These are phyloP conservation scores for Paramecium primaurelia DNA, from an alignment of 73 alveolate species.

Conservation along the genomic window DNA sequence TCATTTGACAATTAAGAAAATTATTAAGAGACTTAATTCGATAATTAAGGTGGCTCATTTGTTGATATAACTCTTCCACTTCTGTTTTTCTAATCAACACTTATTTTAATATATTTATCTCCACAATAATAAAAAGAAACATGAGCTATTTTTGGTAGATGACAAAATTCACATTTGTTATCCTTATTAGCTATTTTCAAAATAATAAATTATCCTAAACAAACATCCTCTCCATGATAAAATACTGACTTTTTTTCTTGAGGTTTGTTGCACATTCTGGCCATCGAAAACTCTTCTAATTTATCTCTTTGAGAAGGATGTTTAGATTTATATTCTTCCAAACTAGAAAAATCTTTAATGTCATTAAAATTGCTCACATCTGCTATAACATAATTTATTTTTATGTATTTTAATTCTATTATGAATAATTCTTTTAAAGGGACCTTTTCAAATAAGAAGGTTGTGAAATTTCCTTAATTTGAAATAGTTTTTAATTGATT, in stretches of 20 bases:
- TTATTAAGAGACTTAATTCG: background rate
- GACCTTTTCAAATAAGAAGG: background rate
- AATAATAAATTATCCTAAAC: conserved; percentile 2
- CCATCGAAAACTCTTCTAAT: conserved; percentile 7
- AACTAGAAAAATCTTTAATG: background rate
- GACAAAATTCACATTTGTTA: background rate
- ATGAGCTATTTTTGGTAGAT: background rate
- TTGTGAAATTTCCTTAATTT: background rate
- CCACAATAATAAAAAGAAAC: background rate
- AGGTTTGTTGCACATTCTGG: background rate
- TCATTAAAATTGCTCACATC: conserved; percentile 16
- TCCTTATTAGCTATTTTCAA: background rate
- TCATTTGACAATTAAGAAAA: conserved; percentile 16
- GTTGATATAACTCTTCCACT: background rate
- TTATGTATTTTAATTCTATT: background rate
- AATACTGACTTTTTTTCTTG: background rate
- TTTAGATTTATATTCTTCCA: background rate
- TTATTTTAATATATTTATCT: background rate
- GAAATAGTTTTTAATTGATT: background rate
- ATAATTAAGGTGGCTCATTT: background rate
- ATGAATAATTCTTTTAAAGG: background rate
- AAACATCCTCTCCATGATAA: background rate
- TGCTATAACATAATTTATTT: background rate
- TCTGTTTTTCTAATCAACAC: background rate
- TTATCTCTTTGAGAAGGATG: background rate